Percentiles rank a stretch among this genome's conserved stretches.
These are phyloP conservation scores for Trichopus zeylanicus DNA, from an alignment of 116 monocot genomes.

Conservation along the genomic window DNA sequence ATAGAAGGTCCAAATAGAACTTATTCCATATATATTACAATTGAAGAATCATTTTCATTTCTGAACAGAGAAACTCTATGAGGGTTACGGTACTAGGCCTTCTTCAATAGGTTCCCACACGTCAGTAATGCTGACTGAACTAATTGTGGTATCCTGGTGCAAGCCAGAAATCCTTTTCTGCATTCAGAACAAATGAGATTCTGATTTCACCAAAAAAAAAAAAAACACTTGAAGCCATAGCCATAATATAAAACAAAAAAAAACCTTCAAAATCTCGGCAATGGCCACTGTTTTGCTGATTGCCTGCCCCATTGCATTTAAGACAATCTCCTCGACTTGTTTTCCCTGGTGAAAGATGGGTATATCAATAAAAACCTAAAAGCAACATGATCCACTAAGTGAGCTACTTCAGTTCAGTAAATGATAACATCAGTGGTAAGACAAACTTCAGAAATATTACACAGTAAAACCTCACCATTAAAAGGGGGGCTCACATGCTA, in stretches of 20 bases:
- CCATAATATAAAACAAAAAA: background rate
- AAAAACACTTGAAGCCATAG: background rate
- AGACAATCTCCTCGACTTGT: conserved; percentile 62
- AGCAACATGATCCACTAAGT: background rate
- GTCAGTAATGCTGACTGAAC: conserved; percentile 93
- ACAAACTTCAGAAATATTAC: background rate
- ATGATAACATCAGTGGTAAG: too few relatives aligned
- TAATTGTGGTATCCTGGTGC: conserved; percentile 79
- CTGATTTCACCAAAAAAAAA: background rate
- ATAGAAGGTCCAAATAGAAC: background rate
- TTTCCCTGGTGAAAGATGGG: conserved; percentile 59
- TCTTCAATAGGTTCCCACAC: conserved; percentile 99
- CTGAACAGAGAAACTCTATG: background rate
- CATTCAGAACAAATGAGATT: background rate
- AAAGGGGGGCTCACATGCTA: too few relatives aligned
- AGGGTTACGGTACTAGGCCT: conserved; percentile 87
- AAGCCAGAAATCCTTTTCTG: conserved; percentile 75
- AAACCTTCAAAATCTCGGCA: conserved; percentile 77
- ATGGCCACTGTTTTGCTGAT: conserved; percentile 91
- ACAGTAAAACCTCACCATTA: too few relatives aligned
- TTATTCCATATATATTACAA: background rate
- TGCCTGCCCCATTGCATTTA: conserved; percentile 96
- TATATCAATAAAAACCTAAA: background rate
- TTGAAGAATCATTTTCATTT: background rate
- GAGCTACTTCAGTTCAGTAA: too few relatives aligned